These are phyloP conservation scores for Malania oleifera DNA, from an alignment of 164 flowering plant species.

Conservation along the genomic window DNA sequence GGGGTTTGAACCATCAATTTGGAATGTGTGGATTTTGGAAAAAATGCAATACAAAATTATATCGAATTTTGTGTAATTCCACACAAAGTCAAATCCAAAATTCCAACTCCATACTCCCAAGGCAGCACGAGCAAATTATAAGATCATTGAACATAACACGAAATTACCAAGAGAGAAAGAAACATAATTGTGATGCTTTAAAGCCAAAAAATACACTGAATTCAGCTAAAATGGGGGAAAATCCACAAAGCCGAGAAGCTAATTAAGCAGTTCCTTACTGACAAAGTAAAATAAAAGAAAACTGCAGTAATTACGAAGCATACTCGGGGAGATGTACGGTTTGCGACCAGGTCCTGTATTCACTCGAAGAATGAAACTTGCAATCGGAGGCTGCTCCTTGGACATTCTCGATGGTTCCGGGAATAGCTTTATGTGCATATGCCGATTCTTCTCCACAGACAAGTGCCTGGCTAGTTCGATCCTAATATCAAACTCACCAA, in stretches of 20 bases:
- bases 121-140: too few relatives aligned
- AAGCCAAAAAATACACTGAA: too few relatives aligned
- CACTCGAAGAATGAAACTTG: conserved; percentile 64
- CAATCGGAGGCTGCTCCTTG: conserved; percentile 83
- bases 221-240: too few relatives aligned
- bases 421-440: conserved; percentile 58
- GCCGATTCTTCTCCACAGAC: conserved; percentile 77
- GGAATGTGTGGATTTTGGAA: too few relatives aligned
- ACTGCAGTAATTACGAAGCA: conserved; percentile 1
- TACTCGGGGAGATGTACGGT: conserved; percentile 64
- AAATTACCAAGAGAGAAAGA: not conserved
- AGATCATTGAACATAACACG: too few relatives aligned
- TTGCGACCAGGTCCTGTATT: conserved; percentile 42
- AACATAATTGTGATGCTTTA: not conserved
- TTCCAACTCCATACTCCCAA: too few relatives aligned
- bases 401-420: conserved; percentile 63
- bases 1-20: too few relatives aligned
- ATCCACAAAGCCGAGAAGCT: too few relatives aligned
- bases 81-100: too few relatives aligned
- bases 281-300: not conserved
- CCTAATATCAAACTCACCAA: not conserved
- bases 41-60: too few relatives aligned
- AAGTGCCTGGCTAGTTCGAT: conserved; percentile 50
- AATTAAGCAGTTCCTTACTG: too few relatives aligned
- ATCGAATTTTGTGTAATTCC: too few relatives aligned